Percentiles rank a stretch among this genome's conserved stretches.
Conservation (phyloP, 2,329 filamentous ascomycete genomes). For the Boeremia exigua region DNA sequence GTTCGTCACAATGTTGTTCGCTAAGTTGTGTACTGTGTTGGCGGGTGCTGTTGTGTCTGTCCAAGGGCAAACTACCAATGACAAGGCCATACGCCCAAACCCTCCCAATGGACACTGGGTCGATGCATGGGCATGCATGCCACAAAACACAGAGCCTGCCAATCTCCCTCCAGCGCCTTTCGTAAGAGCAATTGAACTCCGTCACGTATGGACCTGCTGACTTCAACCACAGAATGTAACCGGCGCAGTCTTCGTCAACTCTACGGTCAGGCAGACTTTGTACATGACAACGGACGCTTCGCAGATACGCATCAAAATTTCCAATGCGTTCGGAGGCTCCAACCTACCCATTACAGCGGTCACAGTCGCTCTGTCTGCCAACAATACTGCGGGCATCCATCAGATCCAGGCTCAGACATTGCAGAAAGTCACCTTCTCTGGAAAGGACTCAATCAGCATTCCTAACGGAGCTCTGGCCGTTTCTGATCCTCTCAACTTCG, state of each 20-base stretch:
- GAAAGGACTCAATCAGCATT: conserved; percentile 57
- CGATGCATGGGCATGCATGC: conserved; percentile 70
- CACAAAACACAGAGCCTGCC: conserved; percentile 66
- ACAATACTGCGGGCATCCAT: conserved; percentile 60
- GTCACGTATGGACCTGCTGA: not conserved
- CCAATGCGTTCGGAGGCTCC: conserved; percentile 68
- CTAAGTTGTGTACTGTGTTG: conserved; percentile 2
- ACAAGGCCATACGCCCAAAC: conserved; percentile 4
- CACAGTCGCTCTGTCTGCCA: conserved; percentile 62
- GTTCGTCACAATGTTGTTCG: conserved; percentile 3
- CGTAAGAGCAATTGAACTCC: conserved; percentile 22
- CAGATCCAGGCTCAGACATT: conserved; percentile 61
- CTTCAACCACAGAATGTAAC: conserved; percentile 55
- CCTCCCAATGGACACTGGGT: conserved; percentile 60
- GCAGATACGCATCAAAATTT: conserved; percentile 67
- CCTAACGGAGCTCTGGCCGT: conserved; percentile 64
- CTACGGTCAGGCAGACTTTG: conserved; percentile 70
- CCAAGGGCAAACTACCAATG: not conserved
- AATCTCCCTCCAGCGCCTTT: conserved; percentile 69
- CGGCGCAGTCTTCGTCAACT: conserved; percentile 63
- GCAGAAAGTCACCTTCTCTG: conserved; percentile 64
- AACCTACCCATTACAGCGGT: conserved; percentile 66
- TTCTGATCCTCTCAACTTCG: conserved; percentile 66
- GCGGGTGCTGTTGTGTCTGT: conserved; percentile 2
- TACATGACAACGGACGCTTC: conserved; percentile 63